Conservation (phyloP, 2,329 filamentous ascomycete genomes). For the Trichophyton benhamiae region DNA sequence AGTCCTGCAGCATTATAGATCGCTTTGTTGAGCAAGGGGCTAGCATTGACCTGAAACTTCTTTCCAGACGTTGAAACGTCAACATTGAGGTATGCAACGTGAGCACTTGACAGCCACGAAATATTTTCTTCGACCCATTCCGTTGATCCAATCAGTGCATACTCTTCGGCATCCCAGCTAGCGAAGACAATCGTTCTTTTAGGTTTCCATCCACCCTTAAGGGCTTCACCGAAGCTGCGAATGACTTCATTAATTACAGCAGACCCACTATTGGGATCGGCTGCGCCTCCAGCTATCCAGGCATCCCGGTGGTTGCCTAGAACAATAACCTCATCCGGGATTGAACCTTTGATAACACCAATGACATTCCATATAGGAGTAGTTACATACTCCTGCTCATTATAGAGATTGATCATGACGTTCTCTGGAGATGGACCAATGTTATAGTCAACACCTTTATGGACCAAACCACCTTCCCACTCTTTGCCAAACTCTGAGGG, state of each 20-base stretch:
- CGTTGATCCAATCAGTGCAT: constrained; percentile 72
- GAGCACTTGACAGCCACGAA: constrained; percentile 61
- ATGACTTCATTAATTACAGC: constrained; percentile 69
- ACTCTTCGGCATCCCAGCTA: constrained; percentile 75
- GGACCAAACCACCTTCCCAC: constrained; percentile 64
- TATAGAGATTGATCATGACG: constrained; percentile 59
- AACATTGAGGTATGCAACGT: constrained; percentile 75
- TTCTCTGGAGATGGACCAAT: constrained; percentile 67
- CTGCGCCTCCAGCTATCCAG: constrained; percentile 76
- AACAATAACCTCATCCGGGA: constrained; percentile 73
- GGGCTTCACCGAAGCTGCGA: constrained; percentile 58
- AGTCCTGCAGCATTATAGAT: constrained; percentile 53
- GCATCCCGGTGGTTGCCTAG: constrained; percentile 89
- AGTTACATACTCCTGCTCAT: constrained; percentile 68
- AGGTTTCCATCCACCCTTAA: constrained; percentile 67
- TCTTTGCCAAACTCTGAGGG: constrained; percentile 58
- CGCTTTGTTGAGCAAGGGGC: constrained; percentile 63
- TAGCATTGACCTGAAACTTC: constrained; percentile 52
- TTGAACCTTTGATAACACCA: constrained; percentile 76
- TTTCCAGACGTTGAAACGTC: constrained; percentile 61
- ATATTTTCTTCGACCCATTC: constrained; percentile 90
- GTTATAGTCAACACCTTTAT: constrained; percentile 74
- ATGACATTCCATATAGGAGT: constrained; percentile 86
- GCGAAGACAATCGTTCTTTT: constrained; percentile 84
- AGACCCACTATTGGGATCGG: constrained; percentile 71